Conservation (phyloP, 345 rosid species). For the Eucalyptus lansdowneana region DNA sequence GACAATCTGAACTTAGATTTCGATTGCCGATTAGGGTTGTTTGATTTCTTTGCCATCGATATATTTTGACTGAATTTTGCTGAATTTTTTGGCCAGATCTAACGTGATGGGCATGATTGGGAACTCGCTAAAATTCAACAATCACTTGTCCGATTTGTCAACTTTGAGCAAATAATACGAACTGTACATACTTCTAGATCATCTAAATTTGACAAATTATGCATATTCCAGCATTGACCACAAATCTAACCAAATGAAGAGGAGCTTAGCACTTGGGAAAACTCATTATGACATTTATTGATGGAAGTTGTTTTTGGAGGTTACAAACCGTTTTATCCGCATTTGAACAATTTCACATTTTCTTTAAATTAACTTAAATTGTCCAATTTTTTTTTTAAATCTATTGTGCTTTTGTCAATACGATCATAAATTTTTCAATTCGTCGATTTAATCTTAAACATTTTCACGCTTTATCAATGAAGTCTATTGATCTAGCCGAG, state of each 20-base stretch:
- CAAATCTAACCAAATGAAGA: not conserved
- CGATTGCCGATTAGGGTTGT: not conserved
- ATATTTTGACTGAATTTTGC: not conserved
- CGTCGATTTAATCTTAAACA: accelerated
- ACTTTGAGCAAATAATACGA: not conserved
- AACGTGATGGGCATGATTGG: not conserved
- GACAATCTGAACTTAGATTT: not conserved
- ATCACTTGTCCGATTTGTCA: not conserved
- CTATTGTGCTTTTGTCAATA: accelerated
- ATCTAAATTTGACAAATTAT: not conserved
- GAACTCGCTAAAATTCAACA: not conserved
- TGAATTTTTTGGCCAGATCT: not conserved
- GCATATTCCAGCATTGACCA: not conserved
- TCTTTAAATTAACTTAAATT: too few relatives aligned
- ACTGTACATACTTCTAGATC: not conserved
- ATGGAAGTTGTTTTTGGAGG: not conserved
- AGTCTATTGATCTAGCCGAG: accelerated
- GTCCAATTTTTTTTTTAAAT: too few relatives aligned
- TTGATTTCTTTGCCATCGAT: not conserved
- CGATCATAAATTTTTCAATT: accelerated
- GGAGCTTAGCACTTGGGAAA: not conserved
- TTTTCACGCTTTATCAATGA: accelerated
- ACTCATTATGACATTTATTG: accelerated
- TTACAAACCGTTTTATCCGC: not conserved
- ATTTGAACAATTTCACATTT: not conserved